These are phyloP conservation scores for Daldinia concentrica DNA, from an alignment of 495 filamentous ascomycete species.

Conservation along the genomic window DNA sequence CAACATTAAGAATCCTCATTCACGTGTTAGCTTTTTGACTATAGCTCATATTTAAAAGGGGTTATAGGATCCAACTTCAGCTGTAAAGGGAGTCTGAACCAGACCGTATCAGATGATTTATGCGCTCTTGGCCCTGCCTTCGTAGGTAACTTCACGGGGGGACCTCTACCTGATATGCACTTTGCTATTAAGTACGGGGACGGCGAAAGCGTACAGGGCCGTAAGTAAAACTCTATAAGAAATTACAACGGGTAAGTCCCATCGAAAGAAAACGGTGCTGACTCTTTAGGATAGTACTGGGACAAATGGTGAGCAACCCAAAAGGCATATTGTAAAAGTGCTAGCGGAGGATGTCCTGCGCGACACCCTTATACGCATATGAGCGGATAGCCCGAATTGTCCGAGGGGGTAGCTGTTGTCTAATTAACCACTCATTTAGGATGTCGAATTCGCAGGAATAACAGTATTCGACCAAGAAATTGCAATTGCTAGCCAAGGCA, in stretches of 20 bases:
- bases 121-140: background rate
- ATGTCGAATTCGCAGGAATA: constrained; percentile 64
- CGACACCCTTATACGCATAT: no score
- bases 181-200: constrained; percentile 65
- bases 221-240: constrained; percentile 10
- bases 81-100: background rate
- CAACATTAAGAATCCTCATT: background rate
- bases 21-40: background rate
- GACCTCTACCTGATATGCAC: constrained; percentile 52
- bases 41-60: background rate
- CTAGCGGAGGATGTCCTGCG: background rate
- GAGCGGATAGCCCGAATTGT: background rate
- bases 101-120: background rate
- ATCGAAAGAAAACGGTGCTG: background rate
- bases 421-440: background rate
- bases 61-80: background rate
- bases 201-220: constrained; percentile 26
- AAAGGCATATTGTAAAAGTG: background rate
- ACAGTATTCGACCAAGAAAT: constrained; percentile 63
- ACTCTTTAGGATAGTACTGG: background rate
- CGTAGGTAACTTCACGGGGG: constrained; percentile 46
- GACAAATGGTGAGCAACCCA: background rate
- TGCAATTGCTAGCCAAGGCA: constrained; percentile 56
- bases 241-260: constrained; percentile 27
- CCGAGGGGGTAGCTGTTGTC: background rate